Evolutionary conservation across 345 rosid genomes (phyloP), one percentile per base, ranked within the genome.

Genomic region (Linum trigynum): DNA sequence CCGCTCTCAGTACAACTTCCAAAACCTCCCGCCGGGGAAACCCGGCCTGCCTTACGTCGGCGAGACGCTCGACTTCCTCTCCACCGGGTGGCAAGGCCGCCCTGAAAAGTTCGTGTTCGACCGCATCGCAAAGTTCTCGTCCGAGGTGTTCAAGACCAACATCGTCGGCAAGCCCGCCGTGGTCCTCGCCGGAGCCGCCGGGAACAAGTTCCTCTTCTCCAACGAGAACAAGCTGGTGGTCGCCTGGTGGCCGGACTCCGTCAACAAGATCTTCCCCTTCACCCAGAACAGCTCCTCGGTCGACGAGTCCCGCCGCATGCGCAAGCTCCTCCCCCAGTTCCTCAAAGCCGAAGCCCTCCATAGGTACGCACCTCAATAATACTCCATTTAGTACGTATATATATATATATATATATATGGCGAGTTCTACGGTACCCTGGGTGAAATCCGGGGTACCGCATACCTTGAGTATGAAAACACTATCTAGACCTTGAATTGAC

Each of bases 191-290:
- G 78, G 81, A 9, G 67, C 76, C 9, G 59, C 76, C 0, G 74
- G 67, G 23, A 71, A 74, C 62, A 74, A 72, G 69, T 78, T 78
- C 72, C 56, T 78, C 51, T 78, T 74, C 70, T 78, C 78, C 15
- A 74, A 78, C 65, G 81, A 78, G 71, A 74, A 78, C 70, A 78
- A 71, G 74, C 69, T 78, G 12, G 78, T 78, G 5, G 66, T 51
- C 0, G 67, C 76, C 9, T 78, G 81, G 81, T 78, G 81, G 81
- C 78, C 81, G 9, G 70, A 74, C 64, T 71, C 78, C 41, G 72
- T 75, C 56, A 72, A 78, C 68, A 78, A 78, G 59, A 59, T 78
- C 15, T 78, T 78, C 67, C 81, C 81, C 2, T 78, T 75, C 39
- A 50, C 69, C 12, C 68, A 50, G 15, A 69, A 66, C 55, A 74